phyloP scores from a whole-genome alignment of 140 eudicot genomes.

The Erigeron philadelphicus region DNA sequence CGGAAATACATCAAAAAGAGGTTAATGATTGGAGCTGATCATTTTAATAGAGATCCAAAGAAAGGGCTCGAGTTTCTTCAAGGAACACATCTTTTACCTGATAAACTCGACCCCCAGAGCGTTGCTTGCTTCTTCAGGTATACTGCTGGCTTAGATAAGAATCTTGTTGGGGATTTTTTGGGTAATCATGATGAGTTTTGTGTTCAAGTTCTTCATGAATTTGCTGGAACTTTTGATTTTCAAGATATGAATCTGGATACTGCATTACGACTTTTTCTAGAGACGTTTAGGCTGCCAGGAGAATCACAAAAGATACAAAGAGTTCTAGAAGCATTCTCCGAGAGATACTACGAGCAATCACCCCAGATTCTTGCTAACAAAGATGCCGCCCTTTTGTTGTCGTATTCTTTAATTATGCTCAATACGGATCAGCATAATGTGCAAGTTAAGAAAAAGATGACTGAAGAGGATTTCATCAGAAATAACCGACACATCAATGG shows the following conservation, averaged over 20 bases:
- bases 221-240: constrained; percentile 92
- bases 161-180: constrained; percentile 89
- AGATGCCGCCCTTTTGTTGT: constrained; percentile 80
- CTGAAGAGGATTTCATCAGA: constrained; percentile 89
- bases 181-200: constrained; percentile 97
- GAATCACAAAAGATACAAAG: constrained; percentile 95
- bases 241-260: constrained; percentile 93
- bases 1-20: constrained; percentile 81
- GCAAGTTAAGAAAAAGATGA: constrained; percentile 93
- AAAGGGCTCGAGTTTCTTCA: constrained; percentile 92
- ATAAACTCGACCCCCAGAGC: constrained; percentile 90
- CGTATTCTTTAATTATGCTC: constrained; percentile 86
- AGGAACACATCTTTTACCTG: constrained; percentile 89
- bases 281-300: constrained; percentile 87
- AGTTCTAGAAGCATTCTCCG: constrained; percentile 95
- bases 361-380: constrained; percentile 73
- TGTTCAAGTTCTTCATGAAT: constrained; percentile 93
- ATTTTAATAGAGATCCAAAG: constrained; percentile 84
- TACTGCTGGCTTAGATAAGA: constrained; percentile 91
- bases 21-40: constrained; percentile 97
- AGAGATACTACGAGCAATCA: constrained; percentile 86
- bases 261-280: constrained; percentile 77
- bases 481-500: constrained; percentile 90
- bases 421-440: constrained; percentile 95
- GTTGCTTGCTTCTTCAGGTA: constrained; percentile 95